Base-by-base conservation (phyloP, 1,139 yeast species). In the Hanseniaspora gamundiae region DNA sequence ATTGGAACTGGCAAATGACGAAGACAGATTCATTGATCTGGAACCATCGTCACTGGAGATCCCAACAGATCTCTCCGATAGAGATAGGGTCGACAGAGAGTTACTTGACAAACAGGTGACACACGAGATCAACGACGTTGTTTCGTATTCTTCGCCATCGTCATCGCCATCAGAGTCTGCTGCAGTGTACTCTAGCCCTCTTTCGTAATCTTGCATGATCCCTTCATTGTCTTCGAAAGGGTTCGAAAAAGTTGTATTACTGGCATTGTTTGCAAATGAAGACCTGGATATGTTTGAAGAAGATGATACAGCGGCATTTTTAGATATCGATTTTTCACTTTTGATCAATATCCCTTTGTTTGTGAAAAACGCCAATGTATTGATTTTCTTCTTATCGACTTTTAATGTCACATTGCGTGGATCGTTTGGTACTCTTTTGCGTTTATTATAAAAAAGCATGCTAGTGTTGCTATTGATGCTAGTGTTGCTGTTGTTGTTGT, bases 71-170 rank as follows among this genome's bases (percentile, higher is more conserved):
- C 22, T 10, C 17, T 44, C 46, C 4, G 46, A 41, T 16, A 33
- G 42, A 13, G 39, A 42, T 8, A 42, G 20, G 16, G 46, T 42
- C 17, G 44, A 36, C 6, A 45, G 26, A 8, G 47, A 48, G 27
- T 49, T 44, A 33, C 58, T 61, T 39, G 62, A 58, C 36, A 59
- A 41, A 42, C 64, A 59, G 7, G 62, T 58, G 20, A 59, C 60
- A 42, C 62, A 59, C 35, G 62, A 59, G 40, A 59, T 52, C 24
- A 55, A 43, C 8, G 64, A 59, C 2, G 60, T 52, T 7, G 62
- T 55, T 30, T 59, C 64, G 27, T 56, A 50, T 16, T 22, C 38
- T 7, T 38, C 36, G 22, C 48, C 46, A 35, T 51, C 49, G 35
- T 45, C 47, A n/a, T 22, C 44, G 16, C 39, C 47, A 26, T 24